Evolutionary conservation across 148 eudicot genomes (phyloP).

Genomic region (Rhododendron griersonianum): DNA sequence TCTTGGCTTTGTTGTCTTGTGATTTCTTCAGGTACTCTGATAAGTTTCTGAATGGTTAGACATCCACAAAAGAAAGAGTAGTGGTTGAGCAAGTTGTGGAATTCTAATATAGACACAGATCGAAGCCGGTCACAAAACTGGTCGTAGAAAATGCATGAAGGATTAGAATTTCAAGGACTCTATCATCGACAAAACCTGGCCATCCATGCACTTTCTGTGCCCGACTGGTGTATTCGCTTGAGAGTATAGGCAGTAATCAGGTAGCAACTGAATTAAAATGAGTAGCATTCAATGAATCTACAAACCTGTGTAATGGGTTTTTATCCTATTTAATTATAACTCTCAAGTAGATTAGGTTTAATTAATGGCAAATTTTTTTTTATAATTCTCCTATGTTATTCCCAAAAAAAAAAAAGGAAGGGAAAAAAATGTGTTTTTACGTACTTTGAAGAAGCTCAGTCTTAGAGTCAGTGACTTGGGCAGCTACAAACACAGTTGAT

Average conservation of each 20-base stretch:
- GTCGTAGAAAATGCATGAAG: background rate
- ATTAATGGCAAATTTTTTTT: too few species aligned
- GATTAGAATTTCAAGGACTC: background rate
- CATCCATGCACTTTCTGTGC: background rate
- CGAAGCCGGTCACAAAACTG: background rate
- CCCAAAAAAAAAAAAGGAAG: background rate
- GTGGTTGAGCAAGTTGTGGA: background rate
- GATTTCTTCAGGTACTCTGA: conserved; percentile 90
- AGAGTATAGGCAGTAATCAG: too few species aligned
- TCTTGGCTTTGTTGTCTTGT: conserved; percentile 83
- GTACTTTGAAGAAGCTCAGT: conserved; percentile 79
- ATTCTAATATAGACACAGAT: background rate
- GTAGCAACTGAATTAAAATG: background rate
- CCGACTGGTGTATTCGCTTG: too few species aligned
- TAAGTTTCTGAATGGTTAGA: background rate
- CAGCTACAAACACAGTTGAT: conserved; percentile 33
- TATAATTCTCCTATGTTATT: too few species aligned
- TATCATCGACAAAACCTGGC: background rate
- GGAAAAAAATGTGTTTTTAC: background rate
- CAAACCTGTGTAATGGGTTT: background rate
- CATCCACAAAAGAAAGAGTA: background rate
- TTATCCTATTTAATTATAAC: background rate
- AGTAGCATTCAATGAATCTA: background rate
- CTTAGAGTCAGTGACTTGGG: conserved; percentile 41
- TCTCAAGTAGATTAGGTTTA: too few species aligned